phyloP scores from a whole-genome alignment of 2,329 filamentous ascomycete genomes.

The Fusarium albosuccineum region DNA sequence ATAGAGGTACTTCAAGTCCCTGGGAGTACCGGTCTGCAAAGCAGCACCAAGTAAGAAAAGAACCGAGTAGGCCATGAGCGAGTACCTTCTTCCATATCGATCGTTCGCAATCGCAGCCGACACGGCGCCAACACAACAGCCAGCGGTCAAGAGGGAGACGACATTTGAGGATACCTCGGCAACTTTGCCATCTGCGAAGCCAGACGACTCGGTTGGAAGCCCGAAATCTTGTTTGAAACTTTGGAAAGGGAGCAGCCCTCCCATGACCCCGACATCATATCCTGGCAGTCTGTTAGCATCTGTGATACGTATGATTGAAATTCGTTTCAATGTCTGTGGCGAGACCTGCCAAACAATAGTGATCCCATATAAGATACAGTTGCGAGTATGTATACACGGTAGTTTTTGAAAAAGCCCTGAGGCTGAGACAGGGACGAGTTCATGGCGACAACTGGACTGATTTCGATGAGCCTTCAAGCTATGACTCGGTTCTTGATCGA shows the following conservation, averaged over 20 bases:
- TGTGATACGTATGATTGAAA: not conserved
- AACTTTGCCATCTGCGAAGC: not conserved
- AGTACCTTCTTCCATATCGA: constrained; percentile 8
- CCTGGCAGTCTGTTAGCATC: not conserved
- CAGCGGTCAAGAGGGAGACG: constrained; percentile 5
- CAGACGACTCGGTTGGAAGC: constrained; percentile 1
- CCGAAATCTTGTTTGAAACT: not conserved
- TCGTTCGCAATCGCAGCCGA: constrained; percentile 3
- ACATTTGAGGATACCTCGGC: constrained; percentile 1
- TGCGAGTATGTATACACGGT: constrained; percentile 1
- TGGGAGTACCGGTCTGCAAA: constrained; percentile 5
- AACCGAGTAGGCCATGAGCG: constrained; percentile 4
- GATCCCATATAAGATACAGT: constrained; percentile 9
- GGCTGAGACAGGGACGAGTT: not conserved
- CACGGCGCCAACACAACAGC: not conserved
- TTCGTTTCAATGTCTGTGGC: not conserved
- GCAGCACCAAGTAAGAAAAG: not conserved
- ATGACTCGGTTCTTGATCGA: not conserved
- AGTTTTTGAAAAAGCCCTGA: constrained; percentile 6
- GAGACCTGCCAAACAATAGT: not conserved
- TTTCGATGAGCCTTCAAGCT: not conserved
- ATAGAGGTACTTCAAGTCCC: not conserved
- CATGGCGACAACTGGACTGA: not conserved
- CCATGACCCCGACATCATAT: constrained; percentile 4
- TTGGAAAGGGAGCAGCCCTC: not conserved